These are phyloP conservation scores for Meira nashicola DNA, from an alignment of 1,284 basidiomycete species.

Conservation along the genomic window DNA sequence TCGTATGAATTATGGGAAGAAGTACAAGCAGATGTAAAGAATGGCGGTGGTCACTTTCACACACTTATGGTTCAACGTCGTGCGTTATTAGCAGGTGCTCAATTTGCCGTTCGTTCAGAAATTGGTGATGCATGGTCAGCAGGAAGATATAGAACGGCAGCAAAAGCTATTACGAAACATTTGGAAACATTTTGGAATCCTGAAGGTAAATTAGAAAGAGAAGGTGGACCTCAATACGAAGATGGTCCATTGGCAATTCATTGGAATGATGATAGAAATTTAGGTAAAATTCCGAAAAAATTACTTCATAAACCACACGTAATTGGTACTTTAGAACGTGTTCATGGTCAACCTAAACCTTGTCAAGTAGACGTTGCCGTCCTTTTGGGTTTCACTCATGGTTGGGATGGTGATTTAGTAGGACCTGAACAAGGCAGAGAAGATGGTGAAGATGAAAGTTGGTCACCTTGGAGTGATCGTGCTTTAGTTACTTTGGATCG, in stretches of 20 bases:
- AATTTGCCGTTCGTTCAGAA: slow-evolving; percentile 8
- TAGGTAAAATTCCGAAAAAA: slow-evolving; percentile 13
- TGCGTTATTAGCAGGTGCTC: slow-evolving; percentile 18
- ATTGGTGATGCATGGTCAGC: slow-evolving; percentile 11
- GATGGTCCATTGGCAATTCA: slow-evolving; percentile 12
- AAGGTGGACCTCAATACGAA: slow-evolving; percentile 16
- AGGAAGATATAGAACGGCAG: slow-evolving; percentile 6
- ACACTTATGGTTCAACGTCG: slow-evolving; percentile 22
- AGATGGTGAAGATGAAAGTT: slow-evolving; percentile 12
- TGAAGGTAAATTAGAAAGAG: slow-evolving; percentile 13
- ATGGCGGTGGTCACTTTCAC: slow-evolving; percentile 24
- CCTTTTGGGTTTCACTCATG: slow-evolving; percentile 18
- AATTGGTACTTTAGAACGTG: slow-evolving; percentile 19
- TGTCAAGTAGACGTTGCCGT: slow-evolving; percentile 22
- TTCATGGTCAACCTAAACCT: slow-evolving; percentile 24
- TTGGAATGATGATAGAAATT: slow-evolving; percentile 16
- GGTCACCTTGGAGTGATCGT: slow-evolving; percentile 23
- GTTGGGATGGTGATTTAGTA: slow-evolving; percentile 11
- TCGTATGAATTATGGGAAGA: slow-evolving; percentile 53
- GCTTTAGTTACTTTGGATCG: slow-evolving; percentile 22
- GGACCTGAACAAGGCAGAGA: background rate
- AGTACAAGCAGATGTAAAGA: slow-evolving; percentile 14
- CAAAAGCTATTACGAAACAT: slow-evolving; percentile 14
- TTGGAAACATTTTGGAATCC: slow-evolving; percentile 26
- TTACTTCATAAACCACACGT: slow-evolving; percentile 20